Base-by-base conservation (phyloP, 2,329 filamentous ascomycete species). In the Colletotrichum chlorophyti region DNA sequence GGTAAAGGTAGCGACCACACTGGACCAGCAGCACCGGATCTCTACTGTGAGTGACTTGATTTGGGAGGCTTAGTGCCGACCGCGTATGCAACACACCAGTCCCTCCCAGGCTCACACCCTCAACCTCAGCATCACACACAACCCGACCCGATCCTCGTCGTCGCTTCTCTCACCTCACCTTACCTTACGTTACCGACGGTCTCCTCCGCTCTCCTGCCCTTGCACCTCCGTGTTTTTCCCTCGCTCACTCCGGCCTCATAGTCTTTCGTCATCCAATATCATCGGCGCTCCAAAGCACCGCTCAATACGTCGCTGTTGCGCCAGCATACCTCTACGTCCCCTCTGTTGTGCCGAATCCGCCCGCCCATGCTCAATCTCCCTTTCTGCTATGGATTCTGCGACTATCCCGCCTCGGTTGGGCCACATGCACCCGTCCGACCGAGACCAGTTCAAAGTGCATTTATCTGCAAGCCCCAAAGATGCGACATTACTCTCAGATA, bases 101-200 rank as follows among this genome's bases (percentile, higher is more conserved):
- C n/a, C n/a, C n/a, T n/a, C 27, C 26, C 53, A 50, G 19, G 27
- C 37, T 19, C 40, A 40, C 47, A 27, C 31, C 47, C 40, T 40
- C 45, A 14, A 19, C 34, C 23, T 17, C 46, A 43, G 17, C 50
- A 47, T 37, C 42, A 41, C 42, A 35, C 38, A 34, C n/a, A n/a
- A n/a, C 47, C 24, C 29, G 19, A 58, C 47, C 19, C 26, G 14
- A 53, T 35, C 21, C 17, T 17, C 38, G 24, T 19, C 65, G 66
- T 26, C 61, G 40, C 3, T 64, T 73, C 55, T 71, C 47, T 37
- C 38, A 29, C 32, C 24, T 23, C 24, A 4, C 24, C 35, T 42
- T 19, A 37, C 37, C 24, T 19, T 37, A 31, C 35, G 29, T 12
- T 31, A 19, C 10, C 51, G 14, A 54, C 51, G 15, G 26, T 42